Evolutionary conservation across 352 stramenopile genomes (phyloP).

Genomic region (Globisporangium carolinianum): DNA sequence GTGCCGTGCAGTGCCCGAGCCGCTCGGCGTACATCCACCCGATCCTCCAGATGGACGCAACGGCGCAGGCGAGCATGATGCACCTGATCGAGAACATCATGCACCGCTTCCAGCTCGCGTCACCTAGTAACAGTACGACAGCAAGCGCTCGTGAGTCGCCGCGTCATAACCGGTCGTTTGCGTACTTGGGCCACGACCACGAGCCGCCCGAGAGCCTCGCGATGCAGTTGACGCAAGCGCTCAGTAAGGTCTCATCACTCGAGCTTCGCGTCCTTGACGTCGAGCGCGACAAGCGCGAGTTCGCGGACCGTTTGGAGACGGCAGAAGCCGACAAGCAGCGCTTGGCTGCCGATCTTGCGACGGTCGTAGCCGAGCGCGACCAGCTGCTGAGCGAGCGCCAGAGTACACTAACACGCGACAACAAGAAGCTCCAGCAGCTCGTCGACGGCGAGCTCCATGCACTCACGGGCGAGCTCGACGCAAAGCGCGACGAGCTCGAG

Average conservation of each 20-base stretch:
- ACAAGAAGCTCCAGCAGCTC: constrained; percentile 87
- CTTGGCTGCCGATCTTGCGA: constrained; percentile 32
- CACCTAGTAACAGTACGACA: constrained; percentile 18
- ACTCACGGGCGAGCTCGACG: constrained; percentile 66
- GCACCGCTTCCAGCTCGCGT: constrained; percentile 63
- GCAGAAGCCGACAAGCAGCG: constrained; percentile 40
- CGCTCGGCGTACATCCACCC: constrained; percentile 81
- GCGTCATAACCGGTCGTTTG: constrained; percentile 41
- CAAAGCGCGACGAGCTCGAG: constrained; percentile 68
- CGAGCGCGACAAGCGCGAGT: constrained; percentile 67
- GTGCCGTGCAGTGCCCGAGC: constrained; percentile 70
- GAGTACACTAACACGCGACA: constrained; percentile 69
- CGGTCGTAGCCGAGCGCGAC: constrained; percentile 59
- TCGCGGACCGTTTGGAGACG: constrained; percentile 68
- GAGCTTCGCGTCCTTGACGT: constrained; percentile 74
- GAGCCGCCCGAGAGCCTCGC: constrained; percentile 40
- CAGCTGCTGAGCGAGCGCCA: constrained; percentile 68
- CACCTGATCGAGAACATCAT: constrained; percentile 81
- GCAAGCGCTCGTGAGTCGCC: constrained; percentile 8
- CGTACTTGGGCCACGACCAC: constrained; percentile 38
- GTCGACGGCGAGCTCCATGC: constrained; percentile 77
- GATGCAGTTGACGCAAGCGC: constrained; percentile 46
- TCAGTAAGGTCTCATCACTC: constrained; percentile 62
- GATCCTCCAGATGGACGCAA: constrained; percentile 78
- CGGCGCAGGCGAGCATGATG: constrained; percentile 78